These are phyloP conservation scores for Zoysia japonica DNA, from an alignment of 176 grass and related monocot genomes.

Conservation along the genomic window DNA sequence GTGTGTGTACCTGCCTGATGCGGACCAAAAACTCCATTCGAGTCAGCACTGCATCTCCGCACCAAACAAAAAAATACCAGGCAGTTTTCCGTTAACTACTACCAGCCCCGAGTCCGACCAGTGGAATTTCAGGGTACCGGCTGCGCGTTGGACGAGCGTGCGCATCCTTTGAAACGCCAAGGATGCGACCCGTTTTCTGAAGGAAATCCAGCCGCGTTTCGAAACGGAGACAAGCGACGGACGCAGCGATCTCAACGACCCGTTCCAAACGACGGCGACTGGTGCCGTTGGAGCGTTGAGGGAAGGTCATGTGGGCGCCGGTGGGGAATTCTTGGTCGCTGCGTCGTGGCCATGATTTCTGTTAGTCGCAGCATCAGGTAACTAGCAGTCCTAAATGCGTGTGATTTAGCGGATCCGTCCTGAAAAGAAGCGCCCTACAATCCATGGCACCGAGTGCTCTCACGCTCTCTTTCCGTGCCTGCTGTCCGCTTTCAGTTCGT, in stretches of 20 bases:
- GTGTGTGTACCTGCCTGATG: background rate
- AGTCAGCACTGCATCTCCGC: background rate
- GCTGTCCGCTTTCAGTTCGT: background rate
- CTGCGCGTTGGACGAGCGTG: background rate
- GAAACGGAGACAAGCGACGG: background rate
- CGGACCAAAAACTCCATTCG: background rate
- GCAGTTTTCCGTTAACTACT: too few relatives aligned
- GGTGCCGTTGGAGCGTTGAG: background rate
- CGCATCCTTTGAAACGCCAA: too few relatives aligned
- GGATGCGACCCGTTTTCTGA: too few relatives aligned
- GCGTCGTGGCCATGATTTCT: slow-evolving; percentile 9
- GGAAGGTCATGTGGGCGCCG: background rate
- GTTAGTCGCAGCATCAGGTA: slow-evolving; percentile 10
- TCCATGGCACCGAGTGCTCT: background rate
- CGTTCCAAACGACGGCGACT: background rate
- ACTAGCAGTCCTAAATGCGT: background rate
- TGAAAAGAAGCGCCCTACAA: slow-evolving; percentile 47
- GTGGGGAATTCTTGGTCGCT: background rate
- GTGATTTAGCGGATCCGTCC: slow-evolving; percentile 37
- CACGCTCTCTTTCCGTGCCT: background rate
- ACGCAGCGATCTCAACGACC: slow-evolving; percentile 32
- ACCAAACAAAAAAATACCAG: background rate
- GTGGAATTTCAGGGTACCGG: too few relatives aligned
- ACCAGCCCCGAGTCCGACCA: too few relatives aligned
- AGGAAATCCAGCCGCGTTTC: too few relatives aligned